Conservation (phyloP, 2,329 filamentous ascomycete genomes). For the Aspergillus japonicus region DNA sequence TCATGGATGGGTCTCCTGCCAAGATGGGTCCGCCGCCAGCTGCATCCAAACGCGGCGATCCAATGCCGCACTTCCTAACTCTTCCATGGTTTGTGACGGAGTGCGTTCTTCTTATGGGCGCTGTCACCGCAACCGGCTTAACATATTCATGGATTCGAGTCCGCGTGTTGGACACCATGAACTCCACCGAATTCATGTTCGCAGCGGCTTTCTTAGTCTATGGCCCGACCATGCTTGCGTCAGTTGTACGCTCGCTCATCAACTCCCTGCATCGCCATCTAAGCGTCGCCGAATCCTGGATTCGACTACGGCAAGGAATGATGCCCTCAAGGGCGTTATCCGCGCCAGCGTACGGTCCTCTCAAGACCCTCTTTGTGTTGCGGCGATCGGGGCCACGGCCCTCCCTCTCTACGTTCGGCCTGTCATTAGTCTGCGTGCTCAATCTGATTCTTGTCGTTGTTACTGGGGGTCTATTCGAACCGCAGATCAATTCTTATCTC, state of each 20-base stretch:
- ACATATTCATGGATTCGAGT: not conserved
- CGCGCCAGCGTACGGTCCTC: slow-evolving; percentile 5
- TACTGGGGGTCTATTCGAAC: slow-evolving; percentile 23
- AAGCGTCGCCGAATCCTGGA: slow-evolving; percentile 22
- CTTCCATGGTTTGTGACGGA: slow-evolving; percentile 19
- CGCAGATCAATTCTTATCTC: slow-evolving; percentile 6
- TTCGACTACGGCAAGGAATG: slow-evolving; percentile 17
- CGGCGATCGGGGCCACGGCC: not conserved
- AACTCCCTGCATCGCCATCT: slow-evolving; percentile 21
- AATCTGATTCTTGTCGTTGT: slow-evolving; percentile 17
- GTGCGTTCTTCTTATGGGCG: slow-evolving; percentile 15
- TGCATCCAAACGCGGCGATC: slow-evolving; percentile 6
- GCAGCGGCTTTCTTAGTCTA: slow-evolving; percentile 15
- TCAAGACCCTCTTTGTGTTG: not conserved
- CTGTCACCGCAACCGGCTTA: slow-evolving; percentile 15
- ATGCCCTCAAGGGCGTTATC: slow-evolving; percentile 11
- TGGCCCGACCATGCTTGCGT: slow-evolving; percentile 22
- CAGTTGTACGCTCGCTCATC: slow-evolving; percentile 19
- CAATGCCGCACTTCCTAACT: slow-evolving; percentile 22
- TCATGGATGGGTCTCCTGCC: not conserved
- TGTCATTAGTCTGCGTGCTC: slow-evolving; percentile 14
- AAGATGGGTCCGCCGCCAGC: not conserved
- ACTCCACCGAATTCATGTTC: not conserved
- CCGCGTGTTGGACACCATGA: not conserved
- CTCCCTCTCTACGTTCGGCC: not conserved